phyloP scores from a whole-genome alignment of 352 stramenopile species.

The Halophytophthora polymorphica region DNA sequence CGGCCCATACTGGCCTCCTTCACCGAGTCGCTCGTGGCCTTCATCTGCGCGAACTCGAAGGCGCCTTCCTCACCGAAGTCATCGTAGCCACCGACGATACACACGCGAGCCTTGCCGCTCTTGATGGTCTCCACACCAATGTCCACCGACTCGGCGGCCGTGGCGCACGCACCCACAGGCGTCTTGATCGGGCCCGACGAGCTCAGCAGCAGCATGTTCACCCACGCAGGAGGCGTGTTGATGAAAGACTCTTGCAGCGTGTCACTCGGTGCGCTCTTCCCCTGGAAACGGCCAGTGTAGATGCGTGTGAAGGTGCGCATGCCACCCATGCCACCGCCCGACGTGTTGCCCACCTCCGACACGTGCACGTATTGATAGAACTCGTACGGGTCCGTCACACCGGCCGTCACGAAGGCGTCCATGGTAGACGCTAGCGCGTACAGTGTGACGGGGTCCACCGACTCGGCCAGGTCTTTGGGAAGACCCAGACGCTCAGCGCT shows the following conservation, averaged over 20 bases:
- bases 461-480: slow-evolving; percentile 76
- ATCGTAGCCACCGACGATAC: slow-evolving; percentile 84
- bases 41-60: slow-evolving; percentile 90
- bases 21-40: slow-evolving; percentile 81
- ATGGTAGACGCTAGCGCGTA: slow-evolving; percentile 75
- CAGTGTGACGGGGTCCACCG: slow-evolving; percentile 77
- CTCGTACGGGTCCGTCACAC: slow-evolving; percentile 88
- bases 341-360: slow-evolving; percentile 84
- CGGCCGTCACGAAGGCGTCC: slow-evolving; percentile 74
- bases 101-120: slow-evolving; percentile 80
- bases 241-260: slow-evolving; percentile 86
- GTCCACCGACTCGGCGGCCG: slow-evolving; percentile 83
- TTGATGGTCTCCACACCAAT: slow-evolving; percentile 89
- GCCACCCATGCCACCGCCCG: slow-evolving; percentile 79
- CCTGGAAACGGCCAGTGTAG: slow-evolving; percentile 66
- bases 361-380: slow-evolving; percentile 92
- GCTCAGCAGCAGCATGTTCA: slow-evolving; percentile 88
- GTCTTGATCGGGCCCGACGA: slow-evolving; percentile 89
- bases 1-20: slow-evolving; percentile 80
- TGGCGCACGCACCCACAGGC: slow-evolving; percentile 82
- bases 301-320: slow-evolving; percentile 77
- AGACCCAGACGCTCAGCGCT: slow-evolving; percentile 77
- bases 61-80: slow-evolving; percentile 85
- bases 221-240: slow-evolving; percentile 86
- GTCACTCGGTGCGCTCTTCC: slow-evolving; percentile 75